Conservation (phyloP, 2,329 filamentous ascomycete species). For the Dothideomycetes sp. region DNA sequence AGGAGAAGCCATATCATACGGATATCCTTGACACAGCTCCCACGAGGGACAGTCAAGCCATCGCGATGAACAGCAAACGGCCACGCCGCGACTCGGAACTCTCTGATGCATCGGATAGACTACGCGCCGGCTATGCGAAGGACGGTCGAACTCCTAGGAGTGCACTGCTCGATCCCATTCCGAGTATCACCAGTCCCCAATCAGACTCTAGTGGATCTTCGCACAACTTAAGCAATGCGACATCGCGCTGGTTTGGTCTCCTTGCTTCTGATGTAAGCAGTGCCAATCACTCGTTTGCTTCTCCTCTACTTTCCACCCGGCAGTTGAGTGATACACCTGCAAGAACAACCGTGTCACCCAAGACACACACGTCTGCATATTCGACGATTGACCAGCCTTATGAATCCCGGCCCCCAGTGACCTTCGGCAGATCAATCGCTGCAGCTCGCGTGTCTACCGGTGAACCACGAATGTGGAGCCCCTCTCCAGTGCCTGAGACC, state of each 20-base stretch:
- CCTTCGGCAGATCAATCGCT: no score
- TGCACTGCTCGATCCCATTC: slow-evolving; percentile 22
- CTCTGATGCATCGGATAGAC: background rate
- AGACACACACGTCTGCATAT: no score
- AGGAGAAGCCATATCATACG: background rate
- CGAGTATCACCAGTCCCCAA: slow-evolving; percentile 12
- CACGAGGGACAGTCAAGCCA: background rate
- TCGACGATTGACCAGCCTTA: no score
- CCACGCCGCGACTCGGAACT: background rate
- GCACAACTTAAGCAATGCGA: slow-evolving; percentile 32
- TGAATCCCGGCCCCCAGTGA: no score
- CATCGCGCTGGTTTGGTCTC: slow-evolving; percentile 38
- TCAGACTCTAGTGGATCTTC: slow-evolving; percentile 17
- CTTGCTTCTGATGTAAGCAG: slow-evolving; percentile 30
- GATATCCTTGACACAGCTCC: slow-evolving; percentile 1
- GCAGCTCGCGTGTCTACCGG: no score
- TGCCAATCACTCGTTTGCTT: slow-evolving; percentile 13
- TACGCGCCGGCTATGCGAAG: background rate
- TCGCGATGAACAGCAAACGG: background rate
- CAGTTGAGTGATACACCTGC: no score
- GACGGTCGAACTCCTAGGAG: background rate
- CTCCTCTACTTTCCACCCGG: background rate
- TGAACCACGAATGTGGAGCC: no score
- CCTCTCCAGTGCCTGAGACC: no score
- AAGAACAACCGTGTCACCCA: no score